A percentile compares a stretch with the other conserved stretches of the same genome.
Conservation (phyloP, 768 basidiomycete species). For the Mycena filopes region DNA sequence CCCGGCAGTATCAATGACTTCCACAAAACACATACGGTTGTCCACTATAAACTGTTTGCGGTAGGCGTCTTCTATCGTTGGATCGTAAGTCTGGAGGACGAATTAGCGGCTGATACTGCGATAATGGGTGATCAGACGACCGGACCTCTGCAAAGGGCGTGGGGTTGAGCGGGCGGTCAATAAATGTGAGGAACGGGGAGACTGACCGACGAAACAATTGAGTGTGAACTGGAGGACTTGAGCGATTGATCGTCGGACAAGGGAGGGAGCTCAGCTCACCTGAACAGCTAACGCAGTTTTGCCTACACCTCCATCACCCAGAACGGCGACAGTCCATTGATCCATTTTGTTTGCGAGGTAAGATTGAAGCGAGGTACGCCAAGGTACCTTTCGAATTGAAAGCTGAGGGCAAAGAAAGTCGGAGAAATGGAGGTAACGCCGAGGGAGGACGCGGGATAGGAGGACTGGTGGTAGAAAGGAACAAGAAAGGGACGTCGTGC, state of each 20-base stretch:
- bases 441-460: slow-evolving; percentile 35
- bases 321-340: slow-evolving; percentile 94
- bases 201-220: slow-evolving; percentile 94
- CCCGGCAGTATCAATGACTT: slow-evolving; percentile 97
- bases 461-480: slow-evolving; percentile 27
- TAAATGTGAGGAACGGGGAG: slow-evolving; percentile 14
- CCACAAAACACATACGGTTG: slow-evolving; percentile 94
- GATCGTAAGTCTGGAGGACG: slow-evolving; percentile 87
- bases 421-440: slow-evolving; percentile 27
- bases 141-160: slow-evolving; percentile 23
- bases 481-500: slow-evolving; percentile 37
- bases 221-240: slow-evolving; percentile 79
- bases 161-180: slow-evolving; percentile 21
- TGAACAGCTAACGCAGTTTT: slow-evolving; percentile 97
- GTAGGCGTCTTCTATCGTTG: slow-evolving; percentile 98
- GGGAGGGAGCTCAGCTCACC: slow-evolving; percentile 60
- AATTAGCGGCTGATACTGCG: slow-evolving; percentile 31
- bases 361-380: slow-evolving; percentile 20
- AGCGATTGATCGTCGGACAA: slow-evolving; percentile 16
- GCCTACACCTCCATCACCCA: slow-evolving; percentile 97
- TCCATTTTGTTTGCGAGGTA: slow-evolving; percentile 73
- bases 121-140: slow-evolving; percentile 26
- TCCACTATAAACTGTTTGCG: slow-evolving; percentile 95
- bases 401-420: slow-evolving; percentile 33
- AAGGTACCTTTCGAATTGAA: slow-evolving; percentile 26